Evolutionary conservation across 202 grass and related monocot species (phyloP).

Genomic region (Carex arenaria): DNA sequence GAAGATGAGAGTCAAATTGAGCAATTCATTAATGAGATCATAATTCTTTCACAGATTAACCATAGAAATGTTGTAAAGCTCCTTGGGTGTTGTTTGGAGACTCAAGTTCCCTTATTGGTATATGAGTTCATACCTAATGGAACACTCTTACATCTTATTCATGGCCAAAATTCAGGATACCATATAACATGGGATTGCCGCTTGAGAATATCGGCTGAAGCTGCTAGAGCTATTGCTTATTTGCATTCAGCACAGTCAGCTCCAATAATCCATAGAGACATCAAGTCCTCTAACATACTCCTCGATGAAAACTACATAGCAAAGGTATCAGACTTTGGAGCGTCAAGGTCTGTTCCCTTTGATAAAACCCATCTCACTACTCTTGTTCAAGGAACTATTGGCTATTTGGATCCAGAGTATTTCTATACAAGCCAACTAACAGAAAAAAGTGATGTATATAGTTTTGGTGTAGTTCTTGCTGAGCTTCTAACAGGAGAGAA

Average conservation of each 20-base stretch:
- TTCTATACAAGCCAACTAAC: slow-evolving; percentile 69
- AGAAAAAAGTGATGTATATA: slow-evolving; percentile 74
- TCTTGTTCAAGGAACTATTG: slow-evolving; percentile 31
- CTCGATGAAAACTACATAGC: slow-evolving; percentile 15
- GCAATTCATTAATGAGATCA: slow-evolving; percentile 33
- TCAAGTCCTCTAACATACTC: slow-evolving; percentile 34
- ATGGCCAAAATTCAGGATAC: background rate
- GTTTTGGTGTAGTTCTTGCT: slow-evolving; percentile 30
- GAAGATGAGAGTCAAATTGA: slow-evolving; percentile 25
- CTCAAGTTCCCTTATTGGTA: slow-evolving; percentile 32
- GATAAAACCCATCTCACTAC: slow-evolving; percentile 24
- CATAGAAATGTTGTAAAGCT: slow-evolving; percentile 27
- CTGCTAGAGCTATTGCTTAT: slow-evolving; percentile 26
- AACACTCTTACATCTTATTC: slow-evolving; percentile 4
- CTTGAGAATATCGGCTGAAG: slow-evolving; percentile 32
- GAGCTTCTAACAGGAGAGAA: slow-evolving; percentile 27
- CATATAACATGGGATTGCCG: slow-evolving; percentile 1
- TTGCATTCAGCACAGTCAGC: slow-evolving; percentile 21
- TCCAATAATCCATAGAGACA: slow-evolving; percentile 38
- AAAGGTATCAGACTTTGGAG: slow-evolving; percentile 38
- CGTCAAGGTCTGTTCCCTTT: slow-evolving; percentile 33
- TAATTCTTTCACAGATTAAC: slow-evolving; percentile 25
- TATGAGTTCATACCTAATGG: slow-evolving; percentile 21
- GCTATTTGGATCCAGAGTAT: slow-evolving; percentile 84
- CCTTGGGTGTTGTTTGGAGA: slow-evolving; percentile 27